A percentile compares a stretch with the other conserved stretches of the same genome.
Conservation (phyloP, 345 rosid species). For the Arabidopsis suecica region DNA sequence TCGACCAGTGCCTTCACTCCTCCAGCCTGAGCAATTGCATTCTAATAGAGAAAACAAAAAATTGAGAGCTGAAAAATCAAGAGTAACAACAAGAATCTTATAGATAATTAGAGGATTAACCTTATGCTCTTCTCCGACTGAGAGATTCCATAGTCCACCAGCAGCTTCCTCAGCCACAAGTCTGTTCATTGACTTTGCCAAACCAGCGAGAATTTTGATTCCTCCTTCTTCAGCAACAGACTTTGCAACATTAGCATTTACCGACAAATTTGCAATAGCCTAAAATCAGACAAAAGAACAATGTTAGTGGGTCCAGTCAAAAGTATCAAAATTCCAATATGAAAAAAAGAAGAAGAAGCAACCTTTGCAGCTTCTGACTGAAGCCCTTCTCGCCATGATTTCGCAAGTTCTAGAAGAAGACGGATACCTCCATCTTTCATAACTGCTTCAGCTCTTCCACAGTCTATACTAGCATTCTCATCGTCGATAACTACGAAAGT, state of each 20-base stretch:
- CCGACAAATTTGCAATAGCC: conserved; percentile 92
- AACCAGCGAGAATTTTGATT: conserved; percentile 62
- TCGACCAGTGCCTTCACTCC: conserved; percentile 80
- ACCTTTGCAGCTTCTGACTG: conserved; percentile 93
- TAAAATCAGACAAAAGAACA: conserved; percentile 34
- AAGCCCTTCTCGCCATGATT: conserved; percentile 86
- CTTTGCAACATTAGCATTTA: conserved; percentile 79
- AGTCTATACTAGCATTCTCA: conserved; percentile 80
- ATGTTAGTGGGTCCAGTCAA: conserved; percentile 10
- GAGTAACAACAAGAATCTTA: neutral
- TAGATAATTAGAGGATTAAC: conserved; percentile 42
- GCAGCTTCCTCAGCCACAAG: conserved; percentile 91
- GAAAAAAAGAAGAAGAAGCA: neutral
- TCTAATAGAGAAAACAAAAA: conserved; percentile 44
- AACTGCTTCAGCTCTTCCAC: conserved; percentile 88
- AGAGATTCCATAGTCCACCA: conserved; percentile 89
- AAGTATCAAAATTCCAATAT: neutral
- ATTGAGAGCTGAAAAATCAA: conserved; percentile 11
- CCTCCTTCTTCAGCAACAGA: conserved; percentile 90
- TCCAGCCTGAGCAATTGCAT: conserved; percentile 80
- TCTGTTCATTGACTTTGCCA: conserved; percentile 82
- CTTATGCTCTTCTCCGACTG: conserved; percentile 94
- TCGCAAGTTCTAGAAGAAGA: conserved; percentile 77
- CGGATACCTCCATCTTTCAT: conserved; percentile 79
- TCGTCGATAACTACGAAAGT: conserved; percentile 86